A percentile compares a stretch with the other conserved stretches of the same genome.
phyloP scores from a whole-genome alignment of 345 rosid genomes.

The Citropsis articulata region DNA sequence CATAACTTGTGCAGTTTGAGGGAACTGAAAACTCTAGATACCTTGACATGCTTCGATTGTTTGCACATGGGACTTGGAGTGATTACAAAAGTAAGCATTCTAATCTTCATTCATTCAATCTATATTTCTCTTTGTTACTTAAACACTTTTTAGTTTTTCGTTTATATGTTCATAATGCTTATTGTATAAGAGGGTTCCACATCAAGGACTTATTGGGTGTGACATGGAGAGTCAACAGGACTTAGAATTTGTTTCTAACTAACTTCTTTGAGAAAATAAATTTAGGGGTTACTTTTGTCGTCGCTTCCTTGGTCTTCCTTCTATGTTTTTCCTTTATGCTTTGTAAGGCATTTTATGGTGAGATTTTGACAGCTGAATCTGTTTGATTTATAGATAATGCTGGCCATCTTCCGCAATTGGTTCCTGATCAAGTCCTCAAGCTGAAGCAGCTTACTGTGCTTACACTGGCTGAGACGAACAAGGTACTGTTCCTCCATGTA shows the following conservation, averaged over 20 bases:
- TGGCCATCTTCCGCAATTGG: conserved; percentile 51
- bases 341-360: not conserved
- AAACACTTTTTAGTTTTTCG: not conserved
- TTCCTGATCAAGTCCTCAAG: conserved; percentile 83
- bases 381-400: conserved; percentile 49
- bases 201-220: not conserved
- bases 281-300: not conserved
- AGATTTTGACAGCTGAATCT: conserved; percentile 8
- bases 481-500: conserved; percentile 41
- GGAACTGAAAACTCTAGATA: conserved; percentile 57
- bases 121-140: not conserved
- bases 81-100: conserved; percentile 74
- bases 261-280: not conserved
- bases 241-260: not conserved
- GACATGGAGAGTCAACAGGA: not conserved
- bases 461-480: conserved; percentile 81
- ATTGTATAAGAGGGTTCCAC: not conserved
- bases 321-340: not conserved
- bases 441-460: conserved; percentile 94
- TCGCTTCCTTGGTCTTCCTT: not conserved
- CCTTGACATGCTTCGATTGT: conserved; percentile 67
- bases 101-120: not conserved
- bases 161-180: not conserved
- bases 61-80: conserved; percentile 92
- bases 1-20: conserved; percentile 61